Evolutionary conservation across 345 rosid species (phyloP).

Genomic region (Stellera chamaejasme): DNA sequence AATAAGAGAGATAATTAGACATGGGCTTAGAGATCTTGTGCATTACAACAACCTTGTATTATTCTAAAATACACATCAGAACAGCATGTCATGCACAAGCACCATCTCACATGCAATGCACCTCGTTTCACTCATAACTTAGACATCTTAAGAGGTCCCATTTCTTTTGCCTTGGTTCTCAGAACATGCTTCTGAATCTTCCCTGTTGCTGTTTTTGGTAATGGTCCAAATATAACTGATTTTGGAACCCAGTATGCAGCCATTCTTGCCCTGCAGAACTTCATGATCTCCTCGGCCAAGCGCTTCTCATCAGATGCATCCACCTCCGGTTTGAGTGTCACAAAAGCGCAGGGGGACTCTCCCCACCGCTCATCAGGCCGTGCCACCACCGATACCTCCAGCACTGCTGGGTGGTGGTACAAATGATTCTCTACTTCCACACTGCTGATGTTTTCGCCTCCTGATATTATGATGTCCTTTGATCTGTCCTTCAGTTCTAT

Average conservation of each 20-base stretch:
- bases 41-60: no score
- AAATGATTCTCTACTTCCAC: slow-evolving; percentile 68
- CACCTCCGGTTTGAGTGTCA: slow-evolving; percentile 51
- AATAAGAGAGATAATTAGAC: no score
- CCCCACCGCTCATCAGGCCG: slow-evolving; percentile 83
- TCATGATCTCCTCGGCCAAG: slow-evolving; percentile 56
- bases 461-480: slow-evolving; percentile 87
- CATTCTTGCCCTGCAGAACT: slow-evolving; percentile 55
- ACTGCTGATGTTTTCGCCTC: slow-evolving; percentile 92
- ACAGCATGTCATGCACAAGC: no score
- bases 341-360: slow-evolving; percentile 84
- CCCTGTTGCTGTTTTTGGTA: slow-evolving; percentile 93
- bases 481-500: slow-evolving; percentile 85
- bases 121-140: slow-evolving; percentile 28
- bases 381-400: slow-evolving; percentile 86
- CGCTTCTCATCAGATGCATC: slow-evolving; percentile 29
- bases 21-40: no score
- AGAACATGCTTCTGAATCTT: slow-evolving; percentile 85
- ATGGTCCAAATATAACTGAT: slow-evolving; percentile 68
- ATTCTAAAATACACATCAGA: no score
- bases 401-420: slow-evolving; percentile 64
- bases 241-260: slow-evolving; percentile 89
- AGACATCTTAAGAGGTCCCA: slow-evolving; percentile 61
- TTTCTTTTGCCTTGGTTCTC: slow-evolving; percentile 64
- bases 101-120: no score